These are phyloP conservation scores for Fusarium torreyae DNA, from an alignment of 2,329 filamentous ascomycete species.

Conservation along the genomic window DNA sequence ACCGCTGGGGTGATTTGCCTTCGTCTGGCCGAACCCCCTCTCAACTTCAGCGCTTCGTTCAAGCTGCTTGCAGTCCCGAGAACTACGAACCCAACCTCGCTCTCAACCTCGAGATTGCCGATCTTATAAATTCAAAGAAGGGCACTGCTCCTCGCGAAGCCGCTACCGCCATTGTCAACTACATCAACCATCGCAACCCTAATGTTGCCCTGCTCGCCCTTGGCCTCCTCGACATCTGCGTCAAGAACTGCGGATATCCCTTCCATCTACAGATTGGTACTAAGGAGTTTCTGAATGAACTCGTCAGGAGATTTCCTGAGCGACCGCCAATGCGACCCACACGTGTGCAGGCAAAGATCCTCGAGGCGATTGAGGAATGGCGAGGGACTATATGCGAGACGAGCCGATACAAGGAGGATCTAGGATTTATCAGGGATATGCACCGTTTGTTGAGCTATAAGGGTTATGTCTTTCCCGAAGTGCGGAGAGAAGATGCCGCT, in stretches of 20 bases:
- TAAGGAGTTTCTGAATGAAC: conserved; percentile 98
- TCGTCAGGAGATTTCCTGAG: conserved; percentile 96
- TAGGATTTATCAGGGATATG: conserved; percentile 98
- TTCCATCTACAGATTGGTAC: conserved; percentile 99
- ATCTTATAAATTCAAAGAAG: conserved; percentile 98
- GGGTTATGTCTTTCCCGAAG: conserved; percentile 94
- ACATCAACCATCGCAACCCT: conserved; percentile 96
- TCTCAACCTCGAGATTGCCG: conserved; percentile 94
- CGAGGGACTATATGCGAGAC: conserved; percentile 98
- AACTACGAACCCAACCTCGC: conserved; percentile 99
- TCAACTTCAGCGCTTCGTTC: conserved; percentile 94
- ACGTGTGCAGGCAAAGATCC: conserved; percentile 90
- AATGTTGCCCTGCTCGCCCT: conserved; percentile 94
- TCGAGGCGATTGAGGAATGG: conserved; percentile 99
- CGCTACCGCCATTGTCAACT: conserved; percentile 91
- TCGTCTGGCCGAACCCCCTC: conserved; percentile 80
- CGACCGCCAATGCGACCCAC: conserved; percentile 88
- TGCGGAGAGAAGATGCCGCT: conserved; percentile 93
- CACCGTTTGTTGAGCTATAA: conserved; percentile 96
- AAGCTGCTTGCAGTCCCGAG: conserved; percentile 95
- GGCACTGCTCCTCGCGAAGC: conserved; percentile 95
- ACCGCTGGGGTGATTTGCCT: conserved; percentile 86
- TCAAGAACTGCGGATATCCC: conserved; percentile 99
- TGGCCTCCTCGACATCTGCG: conserved; percentile 95
- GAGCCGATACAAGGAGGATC: conserved; percentile 95